Base-by-base conservation (phyloP, 2,329 filamentous ascomycete species). In the Sphaceloma murrayae region DNA sequence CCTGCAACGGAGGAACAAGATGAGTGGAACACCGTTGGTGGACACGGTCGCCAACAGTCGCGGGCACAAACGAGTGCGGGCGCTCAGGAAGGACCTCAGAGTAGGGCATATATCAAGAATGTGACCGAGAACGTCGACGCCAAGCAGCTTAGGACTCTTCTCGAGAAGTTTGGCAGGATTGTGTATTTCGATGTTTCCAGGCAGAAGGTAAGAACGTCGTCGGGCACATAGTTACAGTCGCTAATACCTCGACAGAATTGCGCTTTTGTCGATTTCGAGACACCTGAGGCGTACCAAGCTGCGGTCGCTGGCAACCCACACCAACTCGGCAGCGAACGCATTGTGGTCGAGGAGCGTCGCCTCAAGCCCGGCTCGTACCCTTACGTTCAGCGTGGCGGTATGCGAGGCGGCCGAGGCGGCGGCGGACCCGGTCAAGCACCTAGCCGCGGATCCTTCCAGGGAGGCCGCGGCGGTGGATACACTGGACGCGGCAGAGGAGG, bases 211-310 rank as follows among this genome's bases (percentile, higher is more conserved):
- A 57, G 67, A 48, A 21, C 32, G 13, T 14, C 14, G 32, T 30
- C 19, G 47, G 17, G 30, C 16, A 14, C 13, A 27, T n/a, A n/a
- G n/a, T n/a, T n/a, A n/a, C n/a, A n/a, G n/a, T n/a, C n/a, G n/a
- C 43, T 49, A 18, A 49, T 43, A 10, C 13, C 16, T 5, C 4
- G 9, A 18, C 59, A 94, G 89, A 95, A 91, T 73, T 95, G 87
- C 59, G 91, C 91, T 18, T 96, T 96, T 60, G 85, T 95, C 48
- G 91, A 98, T 63, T 98, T 91, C 65, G 82, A 80, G 59, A 83
- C 81, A 34, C 61, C 77, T 16, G 78, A 87, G 45, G 86, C 78
- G 34, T 95, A 94, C 67, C 76, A 85, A 62, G 82, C 84, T 50
- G 91, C 91, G 32, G 73, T 85, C 27, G 76, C 76, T 49, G 82